Percentiles rank a stretch among this genome's conserved stretches.
Evolutionary conservation across 768 basidiomycete species (phyloP).

Genomic region (Holtermannia corniformis): DNA sequence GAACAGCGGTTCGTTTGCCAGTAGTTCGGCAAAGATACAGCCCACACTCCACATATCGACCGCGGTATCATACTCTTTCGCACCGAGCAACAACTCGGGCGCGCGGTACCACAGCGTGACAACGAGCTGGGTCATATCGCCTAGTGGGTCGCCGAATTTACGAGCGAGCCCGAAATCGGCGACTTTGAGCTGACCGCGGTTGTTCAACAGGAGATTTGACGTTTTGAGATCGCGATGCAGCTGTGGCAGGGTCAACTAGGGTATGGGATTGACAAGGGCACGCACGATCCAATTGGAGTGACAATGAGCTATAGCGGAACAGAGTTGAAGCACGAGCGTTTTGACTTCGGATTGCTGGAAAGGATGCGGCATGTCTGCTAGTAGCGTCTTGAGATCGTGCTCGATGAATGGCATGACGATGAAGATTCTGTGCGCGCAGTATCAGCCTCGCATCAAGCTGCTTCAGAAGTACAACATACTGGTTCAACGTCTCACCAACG

Average conservation of each 20-base stretch:
- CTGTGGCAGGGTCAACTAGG: slow-evolving; percentile 10
- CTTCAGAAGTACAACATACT: slow-evolving; percentile 57
- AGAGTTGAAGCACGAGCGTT: slow-evolving; percentile 83
- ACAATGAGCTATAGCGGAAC: slow-evolving; percentile 87
- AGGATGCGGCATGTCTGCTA: slow-evolving; percentile 88
- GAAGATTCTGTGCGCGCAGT: slow-evolving; percentile 59
- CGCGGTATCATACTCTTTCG: slow-evolving; percentile 85
- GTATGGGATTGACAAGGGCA: not conserved
- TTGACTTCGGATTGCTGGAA: slow-evolving; percentile 98
- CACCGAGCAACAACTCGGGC: slow-evolving; percentile 89
- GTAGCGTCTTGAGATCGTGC: slow-evolving; percentile 93
- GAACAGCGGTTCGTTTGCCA: slow-evolving; percentile 91
- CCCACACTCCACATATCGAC: slow-evolving; percentile 99
- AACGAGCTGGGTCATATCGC: slow-evolving; percentile 93
- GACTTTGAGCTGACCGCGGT: slow-evolving; percentile 95
- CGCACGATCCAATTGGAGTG: slow-evolving; percentile 83
- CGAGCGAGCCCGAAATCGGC: slow-evolving; percentile 96
- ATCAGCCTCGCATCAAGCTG: not conserved
- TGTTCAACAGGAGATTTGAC: slow-evolving; percentile 96
- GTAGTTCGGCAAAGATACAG: slow-evolving; percentile 93
- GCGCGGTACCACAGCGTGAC: slow-evolving; percentile 87
- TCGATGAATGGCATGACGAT: slow-evolving; percentile 99
- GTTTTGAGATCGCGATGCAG: slow-evolving; percentile 96
- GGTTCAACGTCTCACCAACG: slow-evolving; percentile 94
- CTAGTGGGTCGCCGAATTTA: slow-evolving; percentile 91